Base-by-base conservation (phyloP, 352 stramenopile genomes). In the Phytophthora pistaciae region DNA sequence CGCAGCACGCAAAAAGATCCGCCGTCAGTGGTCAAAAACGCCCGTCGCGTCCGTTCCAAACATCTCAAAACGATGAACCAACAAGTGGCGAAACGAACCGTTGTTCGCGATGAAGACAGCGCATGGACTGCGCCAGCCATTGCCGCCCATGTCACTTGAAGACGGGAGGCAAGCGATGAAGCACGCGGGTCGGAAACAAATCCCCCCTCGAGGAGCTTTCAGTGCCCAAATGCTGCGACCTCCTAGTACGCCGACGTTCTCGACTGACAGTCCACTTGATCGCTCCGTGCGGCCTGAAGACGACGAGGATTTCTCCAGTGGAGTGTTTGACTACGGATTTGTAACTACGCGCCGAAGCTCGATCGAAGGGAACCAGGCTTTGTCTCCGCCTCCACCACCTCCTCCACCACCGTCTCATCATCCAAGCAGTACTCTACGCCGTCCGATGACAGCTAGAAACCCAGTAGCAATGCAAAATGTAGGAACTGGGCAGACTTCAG, bases 191-290 rank as follows among this genome's bases (percentile, higher is more conserved):
- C 33, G 33, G 25, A 68, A 65, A 13, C 44, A 25, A 20, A 3
- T 58, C 11, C 71, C 74, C 33, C 58, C 66, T 66, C 78, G 72
- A 56, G 78, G 78, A 11, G 65, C 73, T 31, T 85, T 82, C 64
- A 85, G 78, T 56, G 60, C 68, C n/a, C 69, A 78, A 55, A 74
- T 82, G 72, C 25, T 78, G 53, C 56, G 72, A 60, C 65, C 70
- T 27, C 63, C 69, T 23, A 68, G 58, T 36, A 67, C 61, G 16
- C 66, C 66, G 23, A 66, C 53, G 59, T 63, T 66, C 56, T 72
- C 68, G 14, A 60, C 38, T 7, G 56, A 66, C 18, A 72, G 44
- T 59, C 29, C 50, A 18, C n/a, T 53, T 25, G 46, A 53, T 10
- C 10, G 25, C 20, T 25, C 63, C 7, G 14, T 38, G 16, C 25